Percentiles rank a stretch among this genome's conserved stretches.
phyloP scores from a whole-genome alignment of 2,329 filamentous ascomycete species.

The Triangularia setosa region DNA sequence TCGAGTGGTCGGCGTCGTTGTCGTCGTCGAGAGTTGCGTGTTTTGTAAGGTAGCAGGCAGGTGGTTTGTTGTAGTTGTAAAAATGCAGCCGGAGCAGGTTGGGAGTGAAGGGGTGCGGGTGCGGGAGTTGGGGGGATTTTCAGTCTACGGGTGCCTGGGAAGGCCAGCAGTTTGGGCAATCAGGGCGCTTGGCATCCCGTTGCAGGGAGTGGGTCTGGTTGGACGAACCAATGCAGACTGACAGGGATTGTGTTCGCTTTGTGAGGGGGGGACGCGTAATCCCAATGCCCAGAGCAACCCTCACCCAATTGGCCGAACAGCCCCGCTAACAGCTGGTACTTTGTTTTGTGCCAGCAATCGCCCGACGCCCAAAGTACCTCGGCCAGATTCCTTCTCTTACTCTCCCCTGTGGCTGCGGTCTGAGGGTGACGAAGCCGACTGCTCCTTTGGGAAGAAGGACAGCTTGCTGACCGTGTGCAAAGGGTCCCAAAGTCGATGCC shows the following conservation, averaged over 20 bases:
- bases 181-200: conserved; percentile 16
- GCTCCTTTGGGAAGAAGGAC: conserved; percentile 21
- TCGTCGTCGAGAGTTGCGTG: conserved; percentile 4
- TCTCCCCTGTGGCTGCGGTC: conserved; percentile 22
- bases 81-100: conserved; percentile 1
- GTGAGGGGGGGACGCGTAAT: conserved; percentile 37
- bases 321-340: not conserved
- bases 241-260: conserved; percentile 26
- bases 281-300: conserved; percentile 24
- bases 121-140: conserved; percentile 18
- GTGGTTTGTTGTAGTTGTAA: not conserved
- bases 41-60: not conserved
- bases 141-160: conserved; percentile 20
- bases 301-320: conserved; percentile 4
- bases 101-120: conserved; percentile 6
- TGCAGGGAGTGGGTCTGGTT: conserved; percentile 14
- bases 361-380: not conserved
- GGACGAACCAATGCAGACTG: conserved; percentile 22
- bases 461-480: conserved; percentile 13
- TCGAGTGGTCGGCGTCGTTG: not conserved
- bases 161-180: conserved; percentile 11
- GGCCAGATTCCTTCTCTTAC: not conserved
- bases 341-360: not conserved
- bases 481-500: conserved; percentile 8
- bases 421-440: conserved; percentile 29